Base-by-base conservation (phyloP, 225 moss, liverwort and hornwort genomes). In the Polytrichum formosum region DNA sequence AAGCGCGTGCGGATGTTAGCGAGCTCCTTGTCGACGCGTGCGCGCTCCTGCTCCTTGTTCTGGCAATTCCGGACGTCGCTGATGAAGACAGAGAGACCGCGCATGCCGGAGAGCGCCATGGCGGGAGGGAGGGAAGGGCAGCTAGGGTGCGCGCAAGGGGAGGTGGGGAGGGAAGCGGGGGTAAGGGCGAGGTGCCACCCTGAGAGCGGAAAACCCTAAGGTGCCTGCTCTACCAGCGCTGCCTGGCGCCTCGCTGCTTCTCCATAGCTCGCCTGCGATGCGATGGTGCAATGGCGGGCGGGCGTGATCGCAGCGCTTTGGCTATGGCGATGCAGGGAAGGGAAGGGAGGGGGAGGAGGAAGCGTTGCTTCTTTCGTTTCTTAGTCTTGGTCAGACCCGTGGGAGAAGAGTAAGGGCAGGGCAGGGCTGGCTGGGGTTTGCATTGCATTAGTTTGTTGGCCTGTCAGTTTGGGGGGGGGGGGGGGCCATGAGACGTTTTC, bases 31-130 rank as follows among this genome's bases (percentile, higher is more conserved):
- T 96, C 96, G 64, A 96, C 93, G 16, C 96, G 96, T 77, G 82
- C 82, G 56, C 83, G 79, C 83, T 96, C 96, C 85, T 90, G 90
- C 89, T 96, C 96, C 86, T 96, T 96, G 67, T 96, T 96, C 80
- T 96, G 93, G 56, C 96, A 96, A 92, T 96, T 96, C 73, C 96
- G 83, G 63, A 96, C 96, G 67, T 96, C 96, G 81, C 96, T 93
- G 55, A 96, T 96, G 82, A 96, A 96, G 55, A 92, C 90, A 35
- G 96, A 96, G 69, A 96, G 84, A 72, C 96, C 96, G 72, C 96
- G 72, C 96, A 96, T 96, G 28, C 96, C 96, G 58, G 96, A 93
- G 82, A 96, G 87, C 75, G 96, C 96, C 96, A 96, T 96, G 67
- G 29, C 65, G 67, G 61, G 68, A 46, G 30, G 62, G 33, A 29